Percentiles rank a stretch among this genome's conserved stretches.
Conservation (phyloP, 2,329 filamentous ascomycete genomes). For the Tolypocladium sp. region DNA sequence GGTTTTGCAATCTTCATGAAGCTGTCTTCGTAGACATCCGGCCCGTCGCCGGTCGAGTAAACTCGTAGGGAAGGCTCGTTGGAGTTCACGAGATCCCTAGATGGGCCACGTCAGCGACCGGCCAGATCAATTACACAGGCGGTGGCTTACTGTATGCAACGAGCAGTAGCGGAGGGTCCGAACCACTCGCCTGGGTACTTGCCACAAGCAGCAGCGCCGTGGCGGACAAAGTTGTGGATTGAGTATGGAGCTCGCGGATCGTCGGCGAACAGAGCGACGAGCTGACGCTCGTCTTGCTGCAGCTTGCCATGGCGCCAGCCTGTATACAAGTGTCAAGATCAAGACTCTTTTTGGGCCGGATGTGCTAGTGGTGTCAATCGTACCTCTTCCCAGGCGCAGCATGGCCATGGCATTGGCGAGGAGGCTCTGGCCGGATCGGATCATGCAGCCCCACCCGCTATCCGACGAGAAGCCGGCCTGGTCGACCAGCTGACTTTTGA, state of each 20-base stretch:
- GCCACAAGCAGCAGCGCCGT: slow-evolving; percentile 78
- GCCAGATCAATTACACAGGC: not conserved
- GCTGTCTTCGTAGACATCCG: slow-evolving; percentile 86
- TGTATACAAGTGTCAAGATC: slow-evolving; percentile 10
- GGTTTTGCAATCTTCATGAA: slow-evolving; percentile 71
- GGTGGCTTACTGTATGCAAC: slow-evolving; percentile 74
- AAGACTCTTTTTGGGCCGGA: not conserved
- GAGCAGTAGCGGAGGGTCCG: slow-evolving; percentile 89
- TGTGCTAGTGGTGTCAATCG: slow-evolving; percentile 7
- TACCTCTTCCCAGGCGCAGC: slow-evolving; percentile 71
- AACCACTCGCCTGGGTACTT: slow-evolving; percentile 99
- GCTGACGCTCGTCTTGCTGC: slow-evolving; percentile 52
- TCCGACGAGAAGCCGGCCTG: slow-evolving; percentile 82
- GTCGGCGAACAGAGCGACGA: slow-evolving; percentile 81
- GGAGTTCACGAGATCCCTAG: slow-evolving; percentile 64
- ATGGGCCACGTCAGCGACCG: slow-evolving; percentile 1
- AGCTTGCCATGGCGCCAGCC: slow-evolving; percentile 66
- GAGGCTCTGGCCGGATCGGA: slow-evolving; percentile 87
- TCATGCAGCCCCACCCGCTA: slow-evolving; percentile 98
- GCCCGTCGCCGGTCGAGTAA: slow-evolving; percentile 81
- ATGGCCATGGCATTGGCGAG: slow-evolving; percentile 76
- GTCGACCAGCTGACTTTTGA: slow-evolving; percentile 73
- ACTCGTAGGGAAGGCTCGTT: slow-evolving; percentile 61
- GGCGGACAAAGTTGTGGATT: slow-evolving; percentile 85
- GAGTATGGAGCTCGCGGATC: slow-evolving; percentile 81